Evolutionary conservation across 139 green algal species (phyloP), one percentile per base, ranked within the genome.

Genomic region (Yamagishiella unicocca): DNA sequence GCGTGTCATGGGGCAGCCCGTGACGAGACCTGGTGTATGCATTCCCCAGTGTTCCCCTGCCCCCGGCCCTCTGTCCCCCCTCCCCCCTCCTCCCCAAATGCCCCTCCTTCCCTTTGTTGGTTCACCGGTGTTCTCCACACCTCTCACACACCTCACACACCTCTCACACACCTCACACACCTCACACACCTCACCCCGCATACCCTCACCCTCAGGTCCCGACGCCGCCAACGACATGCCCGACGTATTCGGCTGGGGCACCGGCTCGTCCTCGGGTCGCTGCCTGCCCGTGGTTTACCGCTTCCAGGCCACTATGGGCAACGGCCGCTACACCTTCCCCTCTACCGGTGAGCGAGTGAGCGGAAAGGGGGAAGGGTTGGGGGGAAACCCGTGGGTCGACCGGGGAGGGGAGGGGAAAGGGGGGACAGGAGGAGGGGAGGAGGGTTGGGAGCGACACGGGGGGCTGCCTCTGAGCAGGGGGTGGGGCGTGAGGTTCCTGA

Each of bases 201-300:
- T n/a, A n/a, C n/a, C 10, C 70, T 78, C 29, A 40, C 61, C n/a
- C 45, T 22, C 67, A 71, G 45, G 31, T 14, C 62, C 61, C 40
- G n/a, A 64, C 24, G 50, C 73, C 58, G 43, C 58, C 37, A 64
- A 86, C 21, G 67, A 86, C 37, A 64, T 76, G 27, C 81, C 85
- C 35, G 82, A 90, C 53, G 89, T 90, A 45, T 92, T 92, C 55
- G 89, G 89, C 45, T 92, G 89, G 89, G 82, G 74, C 74, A 75
- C 67, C 38, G 85, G 85, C 55, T 54, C 64, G 17, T 21, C 80
- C 33, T 45, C 35, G 25, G 61, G 45, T 82, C 85, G 85, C 45
- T 92, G 89, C 86, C 31, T 87, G 9, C 89, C 89, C 0, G 82
- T 90, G 0, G 87, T 86, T 0, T 92, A 86, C 81, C 66, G 73